Percentiles rank a stretch among this genome's conserved stretches.
These are phyloP conservation scores for Aspergillus sp. DNA, from an alignment of 2,329 filamentous ascomycete species.

Conservation along the genomic window DNA sequence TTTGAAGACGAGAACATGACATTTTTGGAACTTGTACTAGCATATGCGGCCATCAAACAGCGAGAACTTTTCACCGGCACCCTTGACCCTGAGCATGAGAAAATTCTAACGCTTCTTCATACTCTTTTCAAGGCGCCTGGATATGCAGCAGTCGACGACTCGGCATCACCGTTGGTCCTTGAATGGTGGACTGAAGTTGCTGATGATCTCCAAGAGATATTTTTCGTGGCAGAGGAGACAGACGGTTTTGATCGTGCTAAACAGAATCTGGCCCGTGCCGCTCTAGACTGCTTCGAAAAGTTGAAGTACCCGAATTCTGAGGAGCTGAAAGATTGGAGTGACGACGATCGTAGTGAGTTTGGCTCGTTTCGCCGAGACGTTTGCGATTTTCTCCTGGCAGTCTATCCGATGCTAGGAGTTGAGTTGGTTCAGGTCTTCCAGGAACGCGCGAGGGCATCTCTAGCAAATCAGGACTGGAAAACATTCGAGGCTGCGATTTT, in stretches of 20 bases:
- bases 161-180: constrained; percentile 30
- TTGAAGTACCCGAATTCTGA: constrained; percentile 33
- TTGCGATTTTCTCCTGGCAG: constrained; percentile 41
- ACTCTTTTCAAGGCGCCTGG: constrained; percentile 36
- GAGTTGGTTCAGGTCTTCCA: constrained; percentile 39
- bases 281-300: constrained; percentile 39
- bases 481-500: constrained; percentile 42
- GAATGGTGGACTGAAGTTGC: constrained; percentile 41
- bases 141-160: constrained; percentile 36
- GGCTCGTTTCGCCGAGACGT: constrained; percentile 40
- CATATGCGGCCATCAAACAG: constrained; percentile 28
- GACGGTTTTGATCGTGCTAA: constrained; percentile 27
- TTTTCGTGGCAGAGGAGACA: constrained; percentile 22
- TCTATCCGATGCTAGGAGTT: constrained; percentile 39
- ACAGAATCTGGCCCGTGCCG: constrained; percentile 34
- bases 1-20: constrained; percentile 34
- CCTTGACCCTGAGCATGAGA: constrained; percentile 26
- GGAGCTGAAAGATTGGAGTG: constrained; percentile 34
- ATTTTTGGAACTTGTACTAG: constrained; percentile 36
- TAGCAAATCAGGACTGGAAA: constrained; percentile 34
- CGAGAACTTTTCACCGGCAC: constrained; percentile 26
- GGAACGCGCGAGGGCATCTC: constrained; percentile 28
- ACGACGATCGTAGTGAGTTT: constrained; percentile 40
- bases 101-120: constrained; percentile 32
- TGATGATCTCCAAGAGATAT: constrained; percentile 31